A percentile compares a stretch with the other conserved stretches of the same genome.
Evolutionary conservation across 2,329 filamentous ascomycete species (phyloP).

Genomic region (Colletotrichum liaoningense): DNA sequence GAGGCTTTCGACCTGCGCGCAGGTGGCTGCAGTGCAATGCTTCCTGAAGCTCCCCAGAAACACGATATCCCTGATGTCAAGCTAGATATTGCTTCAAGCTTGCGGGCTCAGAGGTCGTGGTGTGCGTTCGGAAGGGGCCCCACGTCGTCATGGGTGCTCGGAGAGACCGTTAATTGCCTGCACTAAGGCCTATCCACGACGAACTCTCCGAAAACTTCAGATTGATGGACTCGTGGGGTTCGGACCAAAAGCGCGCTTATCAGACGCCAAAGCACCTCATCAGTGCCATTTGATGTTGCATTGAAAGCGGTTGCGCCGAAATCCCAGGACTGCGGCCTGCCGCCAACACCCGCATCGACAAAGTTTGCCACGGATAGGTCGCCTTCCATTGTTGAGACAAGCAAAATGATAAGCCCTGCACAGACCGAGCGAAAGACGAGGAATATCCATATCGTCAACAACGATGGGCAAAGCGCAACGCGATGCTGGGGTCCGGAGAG

Average conservation of each 20-base stretch:
- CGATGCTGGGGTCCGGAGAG: not conserved
- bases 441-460: not conserved
- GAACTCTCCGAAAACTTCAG: not conserved
- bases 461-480: not conserved
- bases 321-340: not conserved
- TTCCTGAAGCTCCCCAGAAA: not conserved
- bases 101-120: not conserved
- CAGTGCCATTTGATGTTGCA: constrained; percentile 13
- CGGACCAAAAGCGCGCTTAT: not conserved
- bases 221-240: constrained; percentile 9
- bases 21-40: not conserved
- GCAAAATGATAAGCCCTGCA: not conserved
- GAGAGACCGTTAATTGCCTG: constrained; percentile 13
- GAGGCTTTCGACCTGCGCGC: not conserved
- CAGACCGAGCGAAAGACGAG: not conserved
- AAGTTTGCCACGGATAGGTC: not conserved
- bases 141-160: constrained; percentile 20
- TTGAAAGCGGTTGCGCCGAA: constrained; percentile 16
- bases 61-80: not conserved
- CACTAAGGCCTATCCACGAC: not conserved
- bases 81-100: not conserved
- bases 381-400: not conserved
- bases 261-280: not conserved
- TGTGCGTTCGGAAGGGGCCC: constrained; percentile 28
- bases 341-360: not conserved